These are phyloP conservation scores for Claviceps capensis DNA, from an alignment of 2,329 filamentous ascomycete species.

Conservation along the genomic window DNA sequence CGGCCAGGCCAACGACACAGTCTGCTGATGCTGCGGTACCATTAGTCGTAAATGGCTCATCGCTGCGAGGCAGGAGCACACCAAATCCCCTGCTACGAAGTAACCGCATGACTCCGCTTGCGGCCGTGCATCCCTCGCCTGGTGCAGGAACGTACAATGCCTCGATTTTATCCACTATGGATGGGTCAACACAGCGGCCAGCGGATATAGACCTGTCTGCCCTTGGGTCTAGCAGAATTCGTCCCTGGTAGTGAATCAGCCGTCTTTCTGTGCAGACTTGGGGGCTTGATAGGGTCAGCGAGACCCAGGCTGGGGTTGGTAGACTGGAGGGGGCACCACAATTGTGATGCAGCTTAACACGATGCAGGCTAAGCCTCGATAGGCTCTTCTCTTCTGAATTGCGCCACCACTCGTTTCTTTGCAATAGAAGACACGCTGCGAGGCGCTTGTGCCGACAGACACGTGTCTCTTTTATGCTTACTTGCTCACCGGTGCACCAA, in stretches of 20 bases:
- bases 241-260: constrained; percentile 3
- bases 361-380: too few relatives aligned
- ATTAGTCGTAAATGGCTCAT: constrained; percentile 3
- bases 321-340: too few relatives aligned
- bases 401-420: too few relatives aligned
- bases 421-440: too few relatives aligned
- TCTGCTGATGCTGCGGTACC: background rate
- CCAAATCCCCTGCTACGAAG: background rate
- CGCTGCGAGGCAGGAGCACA: constrained; percentile 1
- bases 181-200: background rate
- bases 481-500: background rate
- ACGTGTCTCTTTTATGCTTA: background rate
- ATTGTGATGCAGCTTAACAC: too few relatives aligned
- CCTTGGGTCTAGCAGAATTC: constrained; percentile 1
- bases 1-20: background rate
- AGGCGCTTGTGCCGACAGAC: too few relatives aligned
- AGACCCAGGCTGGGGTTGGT: too few relatives aligned
- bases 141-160: background rate
- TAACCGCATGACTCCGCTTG: background rate
- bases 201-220: background rate
- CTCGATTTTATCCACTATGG: background rate
- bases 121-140: background rate
- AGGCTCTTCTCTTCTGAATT: too few relatives aligned
- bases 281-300: background rate
- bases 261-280: background rate